Evolutionary conservation across 805 yeast species (phyloP), one percentile per base, ranked within the genome.

Genomic region (Saturnispora saitoi): DNA sequence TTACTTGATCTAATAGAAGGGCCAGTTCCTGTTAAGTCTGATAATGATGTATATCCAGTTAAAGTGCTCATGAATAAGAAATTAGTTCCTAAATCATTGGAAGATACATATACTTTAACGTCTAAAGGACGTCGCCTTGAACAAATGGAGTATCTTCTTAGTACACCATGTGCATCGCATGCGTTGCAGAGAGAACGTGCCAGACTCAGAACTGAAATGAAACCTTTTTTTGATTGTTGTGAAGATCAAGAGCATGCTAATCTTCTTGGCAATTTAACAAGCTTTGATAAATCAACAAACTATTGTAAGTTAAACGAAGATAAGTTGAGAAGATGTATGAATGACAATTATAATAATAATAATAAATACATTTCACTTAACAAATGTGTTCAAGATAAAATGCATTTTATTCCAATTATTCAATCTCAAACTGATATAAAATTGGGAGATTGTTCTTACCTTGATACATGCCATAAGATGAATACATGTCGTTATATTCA

Each of bases 391-490:
- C 62, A 56, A 39, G 55, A 54, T 17, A 72, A 71, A 48, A 72
- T 73, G 47, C 84, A 78, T 60, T 77, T 70, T 55, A 67, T 78
- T n/a, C 82, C 82, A 11, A 66, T 76, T 29, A 64, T 77, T 29
- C 77, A 76, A 51, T 48, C 62, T 14, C 81, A 77, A 49, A 88
- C 96, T 0, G 97, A 91, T 57, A 48, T 67, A 2, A 66, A 72
- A 15, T 62, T 87, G 7, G 97, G 96, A 1, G 97, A 90, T 64
- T 90, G 98, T 62, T 89, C 96, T 9, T 90, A 90, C 61, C 71
- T 90, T 51, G 97, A 90, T 61, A 89, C 97, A 0, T 90, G 98
- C 61, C 96, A 86, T 67, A 88, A 88, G 64, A 75, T 86, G 62
- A 78, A 77, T 51, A 70, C 79, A 9, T 90, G 97, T 64, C 71